Base-by-base conservation (phyloP, 306 rosid genomes). In the Ochetophila trinervis region DNA sequence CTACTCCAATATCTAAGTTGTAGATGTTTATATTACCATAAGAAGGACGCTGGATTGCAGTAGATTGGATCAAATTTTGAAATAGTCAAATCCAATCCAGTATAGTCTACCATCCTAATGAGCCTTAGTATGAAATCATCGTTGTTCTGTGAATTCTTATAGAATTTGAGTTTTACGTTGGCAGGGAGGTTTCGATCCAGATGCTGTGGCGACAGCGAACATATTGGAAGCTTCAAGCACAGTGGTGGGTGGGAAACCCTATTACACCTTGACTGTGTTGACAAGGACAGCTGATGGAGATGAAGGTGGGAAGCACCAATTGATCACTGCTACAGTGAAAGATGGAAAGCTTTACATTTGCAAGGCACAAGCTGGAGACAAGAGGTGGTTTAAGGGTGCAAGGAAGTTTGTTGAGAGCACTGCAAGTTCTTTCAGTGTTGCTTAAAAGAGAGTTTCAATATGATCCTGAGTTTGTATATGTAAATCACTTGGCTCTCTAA, bases 311-410 rank as follows among this genome's bases (percentile, higher is more conserved):
- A 90, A 84, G 90, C 99, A 93, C 73, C 97, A 90, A 20, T 64
- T 93, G 20, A 84, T 93, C 18, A 90, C 87, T 9, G 97, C 99
- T 66, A 47, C 94, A 2, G 94, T 93, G 40, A 93, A 86, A 63
- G 90, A 82, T 35, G 97, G 97, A 6, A 93, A 90, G 68, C 91
- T 93, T 22, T 93, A 83, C 82, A 81, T 93, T 36, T 86, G 88
- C 83, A 93, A 93, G 84, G 97, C 97, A 35, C 99, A 93, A 78
- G 99, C 99, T 8, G 99, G 99, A 51, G 99, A 93, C 83, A 93
- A 93, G 88, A 83, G 99, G 80, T 93, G 99, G 99, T 93, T 93
- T 61, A 90, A 93, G 74, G 99, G 99, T 66, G 96, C 94, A 63
- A 90, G 88, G 84, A 93, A 56, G 80, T 93, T 63, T 60, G 96